Conservation (phyloP, 345 rosid species). For the Moricandia arvensis region DNA sequence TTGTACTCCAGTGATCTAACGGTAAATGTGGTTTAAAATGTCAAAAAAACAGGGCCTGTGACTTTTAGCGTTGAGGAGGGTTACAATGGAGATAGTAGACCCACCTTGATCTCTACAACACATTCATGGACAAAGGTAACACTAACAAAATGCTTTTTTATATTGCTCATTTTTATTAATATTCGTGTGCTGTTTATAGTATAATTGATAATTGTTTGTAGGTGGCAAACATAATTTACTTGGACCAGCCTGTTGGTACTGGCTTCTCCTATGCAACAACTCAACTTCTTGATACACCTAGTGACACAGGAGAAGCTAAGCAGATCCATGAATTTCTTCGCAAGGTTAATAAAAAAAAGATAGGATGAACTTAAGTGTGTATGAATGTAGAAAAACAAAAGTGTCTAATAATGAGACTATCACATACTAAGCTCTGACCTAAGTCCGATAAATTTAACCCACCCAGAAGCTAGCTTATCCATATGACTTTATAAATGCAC, state of each 20-base stretch:
- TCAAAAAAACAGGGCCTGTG: constrained; percentile 62
- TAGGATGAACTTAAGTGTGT: not conserved
- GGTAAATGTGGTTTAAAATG: too few relatives aligned
- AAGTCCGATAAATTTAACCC: not conserved
- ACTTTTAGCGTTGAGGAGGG: constrained; percentile 38
- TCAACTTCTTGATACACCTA: constrained; percentile 27
- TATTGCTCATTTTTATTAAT: not conserved
- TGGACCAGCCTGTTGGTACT: constrained; percentile 68
- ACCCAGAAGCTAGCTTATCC: not conserved
- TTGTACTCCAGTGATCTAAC: too few relatives aligned
- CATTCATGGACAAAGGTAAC: constrained; percentile 65
- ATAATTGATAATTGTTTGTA: not conserved
- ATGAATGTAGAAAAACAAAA: not conserved
- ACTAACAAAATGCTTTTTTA: not conserved
- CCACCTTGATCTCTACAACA: constrained; percentile 52
- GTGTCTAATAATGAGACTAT: not conserved
- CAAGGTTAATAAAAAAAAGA: constrained; percentile 30
- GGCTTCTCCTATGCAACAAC: constrained; percentile 68
- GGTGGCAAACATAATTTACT: constrained; percentile 56
- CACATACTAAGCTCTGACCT: not conserved
- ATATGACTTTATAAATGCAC: not conserved
- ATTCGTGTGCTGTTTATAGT: not conserved
- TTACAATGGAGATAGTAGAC: constrained; percentile 47
- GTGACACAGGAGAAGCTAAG: constrained; percentile 45
- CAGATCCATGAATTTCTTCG: constrained; percentile 48